Percentiles rank a stretch among this genome's conserved stretches.
Evolutionary conservation across 2,329 filamentous ascomycete species (phyloP).

Genomic region (Aspergillus eucalypticola): DNA sequence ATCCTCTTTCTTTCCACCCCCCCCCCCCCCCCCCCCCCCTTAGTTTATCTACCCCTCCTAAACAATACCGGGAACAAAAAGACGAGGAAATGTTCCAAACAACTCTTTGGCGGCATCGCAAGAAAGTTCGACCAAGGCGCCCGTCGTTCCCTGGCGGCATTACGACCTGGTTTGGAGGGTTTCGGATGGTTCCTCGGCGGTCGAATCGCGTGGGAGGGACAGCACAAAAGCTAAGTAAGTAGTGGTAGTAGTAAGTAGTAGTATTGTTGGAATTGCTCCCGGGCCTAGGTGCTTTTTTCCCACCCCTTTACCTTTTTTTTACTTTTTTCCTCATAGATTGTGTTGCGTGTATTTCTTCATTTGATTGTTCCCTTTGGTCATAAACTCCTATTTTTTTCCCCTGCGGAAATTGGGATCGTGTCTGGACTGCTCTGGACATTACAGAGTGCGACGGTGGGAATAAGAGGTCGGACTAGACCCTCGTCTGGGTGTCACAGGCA

Average conservation of each 20-base stretch:
- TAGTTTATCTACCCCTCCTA: background rate
- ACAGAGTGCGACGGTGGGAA: conserved; percentile 1
- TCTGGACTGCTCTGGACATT: background rate
- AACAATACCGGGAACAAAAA: background rate
- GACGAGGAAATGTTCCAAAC: background rate
- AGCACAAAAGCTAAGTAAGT: background rate
- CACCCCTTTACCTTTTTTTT: background rate
- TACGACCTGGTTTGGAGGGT: conserved; percentile 16
- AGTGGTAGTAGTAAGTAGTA: background rate
- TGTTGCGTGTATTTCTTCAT: background rate
- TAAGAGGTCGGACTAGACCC: conserved; percentile 3
- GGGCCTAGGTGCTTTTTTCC: background rate
- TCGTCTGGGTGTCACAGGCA: background rate
- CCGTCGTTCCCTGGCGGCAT: conserved; percentile 4
- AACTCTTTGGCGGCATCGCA: background rate
- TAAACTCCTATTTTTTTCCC: background rate
- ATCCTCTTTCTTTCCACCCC: too few species aligned
- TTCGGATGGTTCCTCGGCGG: conserved; percentile 12
- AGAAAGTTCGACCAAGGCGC: conserved; percentile 17
- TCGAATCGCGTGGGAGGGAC: background rate
- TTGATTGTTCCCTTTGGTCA: too few species aligned
- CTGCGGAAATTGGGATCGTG: background rate
- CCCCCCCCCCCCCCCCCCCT: too few species aligned
- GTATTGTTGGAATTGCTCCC: background rate
- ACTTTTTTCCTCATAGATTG: background rate